Base-by-base conservation (phyloP, 345 rosid species). In the Brassica juncea region DNA sequence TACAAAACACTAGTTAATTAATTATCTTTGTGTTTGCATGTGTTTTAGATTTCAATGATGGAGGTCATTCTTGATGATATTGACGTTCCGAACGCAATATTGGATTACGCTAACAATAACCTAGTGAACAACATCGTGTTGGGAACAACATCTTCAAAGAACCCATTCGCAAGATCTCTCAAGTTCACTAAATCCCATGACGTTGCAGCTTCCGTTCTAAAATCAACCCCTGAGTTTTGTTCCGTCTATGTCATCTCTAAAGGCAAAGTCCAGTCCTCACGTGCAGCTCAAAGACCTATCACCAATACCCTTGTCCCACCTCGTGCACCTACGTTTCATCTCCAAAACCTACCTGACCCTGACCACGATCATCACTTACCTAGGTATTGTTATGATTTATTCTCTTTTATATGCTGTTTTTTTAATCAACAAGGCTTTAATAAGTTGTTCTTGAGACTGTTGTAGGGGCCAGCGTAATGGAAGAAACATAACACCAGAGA, bases 241-340 rank as follows among this genome's bases (percentile, higher is more conserved):
- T 87, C 91, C 16, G 84, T 91, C 3, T 92, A 84, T 47, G 90
- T 94, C 8, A 90, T 94, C 76, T 76, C 88, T n/a, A 92, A 92
- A 81, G 97, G 99, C 74, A 94, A 89, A 85, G 73, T 90, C 19
- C 44, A 78, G 6, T 76, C 93, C 2, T 78, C 82, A 4, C 68
- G 84, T 62, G 74, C 86, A 8, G 92, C 97, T 10, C 92, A 83
- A 23, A 84, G 92, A 27, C 76, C 78, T 25, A 83, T 84, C 63
- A 80, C 85, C 12, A 87, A 84, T 75, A 78, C 85, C 34, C 84
- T 85, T 23, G n/a, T 76, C 31, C 97, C 89, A 11, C 91, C 93
- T 42, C 90, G 81, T 68, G 74, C 54, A 75, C 86, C 74, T 3
- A 80, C 75, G 7, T 70, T 81, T 68, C 84, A 78, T 30, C 71